Conservation (phyloP, 2,329 filamentous ascomycete genomes). For the Ophiostoma pallidulum region DNA sequence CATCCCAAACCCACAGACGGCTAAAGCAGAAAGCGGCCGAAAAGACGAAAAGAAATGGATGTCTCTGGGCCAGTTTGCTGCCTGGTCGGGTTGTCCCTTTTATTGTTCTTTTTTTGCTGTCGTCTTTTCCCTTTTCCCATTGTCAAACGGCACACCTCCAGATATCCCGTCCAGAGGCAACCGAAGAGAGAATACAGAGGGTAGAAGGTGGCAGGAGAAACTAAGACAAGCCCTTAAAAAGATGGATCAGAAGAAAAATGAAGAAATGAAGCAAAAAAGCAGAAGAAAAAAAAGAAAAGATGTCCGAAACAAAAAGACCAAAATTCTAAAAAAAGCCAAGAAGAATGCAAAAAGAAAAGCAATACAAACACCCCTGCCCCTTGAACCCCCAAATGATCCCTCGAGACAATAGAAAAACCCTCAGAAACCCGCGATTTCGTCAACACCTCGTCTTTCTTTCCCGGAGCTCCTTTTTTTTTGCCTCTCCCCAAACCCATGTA, state of each 20-base stretch:
- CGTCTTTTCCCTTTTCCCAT: background rate
- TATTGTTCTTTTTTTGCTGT: background rate
- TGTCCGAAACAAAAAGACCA: background rate
- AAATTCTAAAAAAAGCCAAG: constrained; percentile 1
- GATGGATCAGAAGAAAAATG: background rate
- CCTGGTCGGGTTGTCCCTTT: background rate
- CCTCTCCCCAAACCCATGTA: too few relatives aligned
- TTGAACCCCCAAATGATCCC: too few relatives aligned
- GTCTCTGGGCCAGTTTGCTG: background rate
- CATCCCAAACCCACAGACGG: background rate
- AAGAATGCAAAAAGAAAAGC: too few relatives aligned
- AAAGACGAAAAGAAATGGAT: background rate
- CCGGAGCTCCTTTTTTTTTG: too few relatives aligned
- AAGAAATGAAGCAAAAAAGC: background rate
- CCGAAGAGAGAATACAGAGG: too few relatives aligned
- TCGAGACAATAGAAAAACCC: background rate
- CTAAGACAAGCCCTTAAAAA: background rate
- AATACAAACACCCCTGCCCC: too few relatives aligned
- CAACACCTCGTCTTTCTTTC: too few relatives aligned
- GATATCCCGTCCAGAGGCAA: too few relatives aligned
- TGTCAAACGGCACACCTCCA: too few relatives aligned
- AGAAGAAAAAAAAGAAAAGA: background rate
- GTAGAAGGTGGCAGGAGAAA: background rate
- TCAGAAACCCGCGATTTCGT: too few relatives aligned
- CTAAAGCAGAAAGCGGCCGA: too few relatives aligned